Percentiles rank a stretch among this genome's conserved stretches.
Conservation (phyloP, 2,329 filamentous ascomycete species). For the Gnomoniopsis smithogilvyi region DNA sequence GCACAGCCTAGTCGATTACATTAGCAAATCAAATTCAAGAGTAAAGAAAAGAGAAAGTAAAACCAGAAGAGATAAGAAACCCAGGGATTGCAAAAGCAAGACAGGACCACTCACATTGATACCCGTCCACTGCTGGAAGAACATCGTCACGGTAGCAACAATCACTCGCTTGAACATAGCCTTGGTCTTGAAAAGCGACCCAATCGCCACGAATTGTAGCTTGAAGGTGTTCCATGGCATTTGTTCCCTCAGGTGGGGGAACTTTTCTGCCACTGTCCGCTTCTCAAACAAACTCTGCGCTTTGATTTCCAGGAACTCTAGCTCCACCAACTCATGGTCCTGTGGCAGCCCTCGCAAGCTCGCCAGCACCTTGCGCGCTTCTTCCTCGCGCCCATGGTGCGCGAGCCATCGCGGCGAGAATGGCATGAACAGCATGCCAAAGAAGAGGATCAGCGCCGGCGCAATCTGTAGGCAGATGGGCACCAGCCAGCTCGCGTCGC, state of each 20-base stretch:
- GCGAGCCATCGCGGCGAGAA: conserved; percentile 75
- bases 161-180: conserved; percentile 66
- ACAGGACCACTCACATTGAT: conserved; percentile 30
- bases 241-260: conserved; percentile 60
- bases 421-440: conserved; percentile 77
- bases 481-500: conserved; percentile 69
- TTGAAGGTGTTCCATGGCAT: conserved; percentile 63
- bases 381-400: conserved; percentile 65
- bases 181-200: conserved; percentile 59
- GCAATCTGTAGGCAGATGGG: conserved; percentile 70
- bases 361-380: conserved; percentile 62
- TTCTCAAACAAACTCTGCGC: conserved; percentile 77
- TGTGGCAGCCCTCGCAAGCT: conserved; percentile 57
- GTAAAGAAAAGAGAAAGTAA: neutral
- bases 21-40: conserved; percentile 27
- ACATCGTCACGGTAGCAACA: conserved; percentile 61
- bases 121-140: conserved; percentile 46
- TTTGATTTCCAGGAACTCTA: conserved; percentile 82
- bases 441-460: conserved; percentile 62
- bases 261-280: conserved; percentile 62
- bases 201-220: conserved; percentile 66
- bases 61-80: neutral
- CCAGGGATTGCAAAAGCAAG: neutral
- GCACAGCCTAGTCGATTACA: conserved; percentile 48
- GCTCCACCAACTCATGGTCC: conserved; percentile 65